These are phyloP conservation scores for Rhodotorula paludigena DNA, from an alignment of 768 basidiomycete species.

Conservation along the genomic window DNA sequence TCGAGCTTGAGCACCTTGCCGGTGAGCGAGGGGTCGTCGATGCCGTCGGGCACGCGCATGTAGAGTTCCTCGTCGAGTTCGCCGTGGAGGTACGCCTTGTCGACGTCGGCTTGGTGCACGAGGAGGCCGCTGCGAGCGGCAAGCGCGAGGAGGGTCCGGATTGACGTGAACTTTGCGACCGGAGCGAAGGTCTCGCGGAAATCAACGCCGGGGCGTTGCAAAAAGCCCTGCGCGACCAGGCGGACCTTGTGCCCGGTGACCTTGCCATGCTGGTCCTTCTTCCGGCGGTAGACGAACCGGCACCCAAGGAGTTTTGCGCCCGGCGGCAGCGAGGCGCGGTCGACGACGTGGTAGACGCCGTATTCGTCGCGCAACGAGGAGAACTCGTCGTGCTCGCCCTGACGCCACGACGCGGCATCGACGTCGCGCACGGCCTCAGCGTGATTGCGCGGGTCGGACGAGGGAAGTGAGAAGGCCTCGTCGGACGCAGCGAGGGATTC, in stretches of 20 bases:
- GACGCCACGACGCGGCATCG: no score
- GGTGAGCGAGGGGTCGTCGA: background rate
- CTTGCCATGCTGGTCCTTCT: no score
- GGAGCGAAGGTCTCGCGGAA: no score
- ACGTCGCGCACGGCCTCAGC: background rate
- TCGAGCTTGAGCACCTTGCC: slow-evolving; percentile 1
- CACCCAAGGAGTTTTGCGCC: slow-evolving; percentile 46
- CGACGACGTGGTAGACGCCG: slow-evolving; percentile 44
- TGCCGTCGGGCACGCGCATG: no score
- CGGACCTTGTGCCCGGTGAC: no score
- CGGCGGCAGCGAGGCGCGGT: slow-evolving; percentile 42
- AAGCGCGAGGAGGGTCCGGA: no score
- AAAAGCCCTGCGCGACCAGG: no score
- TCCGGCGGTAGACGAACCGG: slow-evolving; percentile 52
- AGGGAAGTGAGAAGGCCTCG: background rate
- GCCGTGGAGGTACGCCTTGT: no score
- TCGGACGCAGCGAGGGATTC: background rate
- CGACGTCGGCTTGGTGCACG: background rate
- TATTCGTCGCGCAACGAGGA: slow-evolving; percentile 35
- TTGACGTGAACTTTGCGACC: no score
- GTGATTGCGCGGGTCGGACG: slow-evolving; percentile 5
- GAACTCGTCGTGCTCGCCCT: slow-evolving; percentile 25
- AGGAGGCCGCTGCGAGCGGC: no score
- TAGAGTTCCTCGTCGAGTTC: background rate
- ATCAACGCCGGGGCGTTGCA: no score